These are phyloP conservation scores for Alternaria metachromatica DNA, from an alignment of 2,329 filamentous ascomycete genomes.

Conservation along the genomic window DNA sequence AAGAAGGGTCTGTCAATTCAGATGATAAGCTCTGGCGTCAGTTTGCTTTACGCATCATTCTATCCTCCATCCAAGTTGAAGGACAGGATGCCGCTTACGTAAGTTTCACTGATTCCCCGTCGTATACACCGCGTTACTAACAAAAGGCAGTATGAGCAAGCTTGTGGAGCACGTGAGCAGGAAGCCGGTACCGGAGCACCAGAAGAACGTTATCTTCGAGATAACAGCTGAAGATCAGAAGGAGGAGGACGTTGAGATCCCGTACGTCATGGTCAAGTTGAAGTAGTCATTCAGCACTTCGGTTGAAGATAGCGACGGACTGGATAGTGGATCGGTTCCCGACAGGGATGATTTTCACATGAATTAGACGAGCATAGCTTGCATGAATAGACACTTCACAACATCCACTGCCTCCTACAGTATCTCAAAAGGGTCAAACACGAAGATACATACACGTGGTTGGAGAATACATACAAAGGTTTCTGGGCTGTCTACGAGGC, in stretches of 20 bases:
- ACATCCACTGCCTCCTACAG: background rate
- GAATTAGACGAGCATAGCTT: conserved; percentile 30
- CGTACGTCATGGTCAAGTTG: conserved; percentile 91
- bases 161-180: conserved; percentile 89
- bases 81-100: conserved; percentile 77
- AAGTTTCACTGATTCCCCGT: conserved; percentile 48
- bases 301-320: background rate
- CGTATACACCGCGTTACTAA: conserved; percentile 25
- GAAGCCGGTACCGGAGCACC: conserved; percentile 87
- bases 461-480: background rate
- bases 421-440: background rate
- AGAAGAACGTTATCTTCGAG: conserved; percentile 96
- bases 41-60: conserved; percentile 91
- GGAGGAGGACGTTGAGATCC: conserved; percentile 95
- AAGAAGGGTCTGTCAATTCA: conserved; percentile 78
- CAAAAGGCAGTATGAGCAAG: conserved; percentile 73
- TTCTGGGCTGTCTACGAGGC: background rate
- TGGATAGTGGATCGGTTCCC: background rate
- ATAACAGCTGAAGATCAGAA: conserved; percentile 85
- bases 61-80: conserved; percentile 83
- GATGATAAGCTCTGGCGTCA: conserved; percentile 98
- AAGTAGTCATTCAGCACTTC: conserved; percentile 41
- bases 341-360: background rate
- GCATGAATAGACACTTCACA: conserved; percentile 21
- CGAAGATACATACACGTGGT: background rate